A percentile compares a stretch with the other conserved stretches of the same genome.
These are phyloP conservation scores for Pelagophyceae sp. DNA, from an alignment of 352 stramenopile species.

Conservation along the genomic window DNA sequence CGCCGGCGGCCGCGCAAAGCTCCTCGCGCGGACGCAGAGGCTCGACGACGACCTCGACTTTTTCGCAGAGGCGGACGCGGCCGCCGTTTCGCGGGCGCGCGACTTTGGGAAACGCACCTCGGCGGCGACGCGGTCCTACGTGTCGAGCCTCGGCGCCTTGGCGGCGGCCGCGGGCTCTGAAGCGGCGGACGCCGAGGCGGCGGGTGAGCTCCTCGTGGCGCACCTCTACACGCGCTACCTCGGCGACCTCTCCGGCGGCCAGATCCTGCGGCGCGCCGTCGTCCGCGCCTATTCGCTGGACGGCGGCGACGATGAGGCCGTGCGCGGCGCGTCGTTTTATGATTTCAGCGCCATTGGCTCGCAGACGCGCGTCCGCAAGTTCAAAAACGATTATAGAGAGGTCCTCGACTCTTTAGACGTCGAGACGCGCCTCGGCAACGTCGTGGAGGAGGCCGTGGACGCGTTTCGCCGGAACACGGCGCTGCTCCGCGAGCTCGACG, in stretches of 20 bases:
- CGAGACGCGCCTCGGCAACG: background rate
- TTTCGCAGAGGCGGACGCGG: constrained; percentile 25
- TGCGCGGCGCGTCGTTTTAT: constrained; percentile 16
- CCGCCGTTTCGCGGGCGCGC: constrained; percentile 18
- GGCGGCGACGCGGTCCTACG: constrained; percentile 51
- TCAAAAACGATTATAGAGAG: constrained; percentile 28
- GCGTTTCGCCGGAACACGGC: constrained; percentile 26
- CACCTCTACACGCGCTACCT: constrained; percentile 70
- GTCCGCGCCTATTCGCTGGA: constrained; percentile 27
- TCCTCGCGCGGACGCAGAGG: constrained; percentile 17
- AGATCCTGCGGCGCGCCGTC: constrained; percentile 43
- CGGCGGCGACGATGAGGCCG: constrained; percentile 18
- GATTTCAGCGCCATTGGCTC: background rate
- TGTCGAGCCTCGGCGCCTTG: constrained; percentile 39
- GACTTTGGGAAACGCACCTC: no score
- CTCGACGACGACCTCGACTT: constrained; percentile 31
- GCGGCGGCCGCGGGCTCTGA: constrained; percentile 32
- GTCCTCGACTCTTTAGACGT: constrained; percentile 18
- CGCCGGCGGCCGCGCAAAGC: constrained; percentile 29
- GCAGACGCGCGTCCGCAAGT: background rate
- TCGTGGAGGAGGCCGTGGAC: constrained; percentile 22
- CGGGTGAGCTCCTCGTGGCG: constrained; percentile 39
- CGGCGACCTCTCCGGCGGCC: constrained; percentile 59
- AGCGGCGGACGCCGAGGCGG: constrained; percentile 47
- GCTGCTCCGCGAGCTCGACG: constrained; percentile 26